Evolutionary conservation across 176 grass and related monocot genomes (phyloP).

Genomic region (Chrysopogon serrulatus): DNA sequence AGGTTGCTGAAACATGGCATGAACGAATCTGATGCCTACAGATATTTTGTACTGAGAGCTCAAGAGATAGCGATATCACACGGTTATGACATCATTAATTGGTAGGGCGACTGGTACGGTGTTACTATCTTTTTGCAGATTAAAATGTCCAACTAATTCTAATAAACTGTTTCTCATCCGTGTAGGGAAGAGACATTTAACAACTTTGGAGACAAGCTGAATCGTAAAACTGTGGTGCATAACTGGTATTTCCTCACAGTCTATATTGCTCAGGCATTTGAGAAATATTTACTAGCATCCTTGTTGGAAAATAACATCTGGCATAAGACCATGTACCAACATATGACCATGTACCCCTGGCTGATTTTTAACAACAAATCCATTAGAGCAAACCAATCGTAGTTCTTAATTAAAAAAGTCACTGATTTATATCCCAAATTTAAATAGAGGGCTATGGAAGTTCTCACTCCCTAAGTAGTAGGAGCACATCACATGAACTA

Average conservation of each 20-base stretch:
- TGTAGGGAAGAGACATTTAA: slow-evolving; percentile 96
- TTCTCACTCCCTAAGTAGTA: neutral
- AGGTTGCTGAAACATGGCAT: slow-evolving; percentile 74
- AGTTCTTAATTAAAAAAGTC: neutral
- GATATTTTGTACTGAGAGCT: slow-evolving; percentile 78
- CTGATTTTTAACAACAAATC: neutral
- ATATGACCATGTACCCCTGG: neutral
- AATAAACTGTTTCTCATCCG: slow-evolving; percentile 7
- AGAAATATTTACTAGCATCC: neutral
- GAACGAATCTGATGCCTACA: slow-evolving; percentile 76
- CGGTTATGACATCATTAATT: slow-evolving; percentile 83
- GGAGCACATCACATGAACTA: neutral
- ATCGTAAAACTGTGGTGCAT: slow-evolving; percentile 82
- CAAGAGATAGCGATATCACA: slow-evolving; percentile 83
- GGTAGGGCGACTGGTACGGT: slow-evolving; percentile 43
- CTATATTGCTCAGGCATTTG: neutral
- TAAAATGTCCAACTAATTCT: neutral
- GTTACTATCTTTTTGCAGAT: slow-evolving; percentile 9
- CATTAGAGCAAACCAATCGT: neutral
- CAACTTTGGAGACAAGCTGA: slow-evolving; percentile 75
- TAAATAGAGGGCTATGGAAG: neutral
- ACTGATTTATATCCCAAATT: neutral
- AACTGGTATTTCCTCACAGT: slow-evolving; percentile 68
- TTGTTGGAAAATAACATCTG: neutral
- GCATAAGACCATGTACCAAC: neutral